Conservation (phyloP, 1,284 basidiomycete species). For the Earliella scabrosa region DNA sequence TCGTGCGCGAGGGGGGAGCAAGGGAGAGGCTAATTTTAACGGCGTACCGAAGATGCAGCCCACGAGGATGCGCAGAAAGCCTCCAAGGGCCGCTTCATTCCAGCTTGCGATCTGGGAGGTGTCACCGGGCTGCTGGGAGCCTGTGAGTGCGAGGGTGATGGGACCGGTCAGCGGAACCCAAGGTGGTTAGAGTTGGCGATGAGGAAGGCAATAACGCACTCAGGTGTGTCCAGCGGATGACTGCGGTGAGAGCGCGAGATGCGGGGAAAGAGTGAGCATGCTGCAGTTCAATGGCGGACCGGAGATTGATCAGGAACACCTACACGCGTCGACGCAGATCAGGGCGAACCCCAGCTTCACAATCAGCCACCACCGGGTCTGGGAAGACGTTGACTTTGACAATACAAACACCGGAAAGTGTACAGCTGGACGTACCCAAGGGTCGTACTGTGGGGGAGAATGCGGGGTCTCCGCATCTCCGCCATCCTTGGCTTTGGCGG, state of each 20-base stretch:
- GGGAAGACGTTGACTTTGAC: not conserved
- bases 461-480: not conserved
- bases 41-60: conserved; percentile 63
- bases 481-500: not conserved
- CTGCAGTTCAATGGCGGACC: not conserved
- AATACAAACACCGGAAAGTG: not conserved
- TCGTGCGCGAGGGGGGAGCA: not conserved
- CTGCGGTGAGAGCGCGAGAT: conserved; percentile 38
- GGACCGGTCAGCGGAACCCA: conserved; percentile 8
- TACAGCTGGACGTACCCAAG: conserved; percentile 8
- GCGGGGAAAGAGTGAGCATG: not conserved
- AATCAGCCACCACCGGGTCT: conserved; percentile 64
- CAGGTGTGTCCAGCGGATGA: conserved; percentile 77
- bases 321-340: conserved; percentile 72
- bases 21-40: conserved; percentile 1
- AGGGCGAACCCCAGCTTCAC: conserved; percentile 60
- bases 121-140: conserved; percentile 19
- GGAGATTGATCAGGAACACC: conserved; percentile 31
- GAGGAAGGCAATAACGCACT: conserved; percentile 39
- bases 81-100: conserved; percentile 46
- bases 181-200: not conserved
- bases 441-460: conserved; percentile 10
- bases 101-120: conserved; percentile 23
- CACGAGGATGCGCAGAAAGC: conserved; percentile 60
- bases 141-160: conserved; percentile 2